Base-by-base conservation (phyloP, 2,329 filamentous ascomycete genomes). In the Xylariaceae sp. region DNA sequence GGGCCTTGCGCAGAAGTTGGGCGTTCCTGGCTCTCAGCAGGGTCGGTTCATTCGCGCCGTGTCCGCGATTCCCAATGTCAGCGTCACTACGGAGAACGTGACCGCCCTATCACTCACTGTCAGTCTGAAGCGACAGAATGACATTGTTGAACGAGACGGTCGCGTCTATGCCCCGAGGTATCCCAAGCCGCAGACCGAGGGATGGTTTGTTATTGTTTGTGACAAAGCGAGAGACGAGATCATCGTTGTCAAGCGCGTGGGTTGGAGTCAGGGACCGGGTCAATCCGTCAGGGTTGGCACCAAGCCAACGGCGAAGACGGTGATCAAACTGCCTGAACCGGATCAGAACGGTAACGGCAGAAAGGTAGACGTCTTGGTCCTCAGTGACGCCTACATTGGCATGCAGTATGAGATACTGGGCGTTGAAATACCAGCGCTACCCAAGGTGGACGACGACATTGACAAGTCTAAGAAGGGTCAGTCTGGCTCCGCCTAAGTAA, bases 161-260 rank as follows among this genome's bases (percentile, higher is more conserved):
- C 84, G 88, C 61, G 88, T 97, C 71, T 96, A 88, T 68, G 91
- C 94, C 0, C 93, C 95, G 2, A 82, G 84, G 18, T 97, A 96
- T 75, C 93, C 93, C 1, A 99, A 99, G 75, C 86, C 92, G 13
- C 94, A 99, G 74, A 94, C 86, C 0, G 94, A 99, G 70, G 92
- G 92, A 0, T 97, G 88, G 83, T 97, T 99, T 73, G 84, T 94
- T 11, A 71, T 97, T 18, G 81, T 96, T 0, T 87, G 86, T 5
- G 85, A 89, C 66, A 69, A 82, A 2, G 77, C 77, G 0, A 82
- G 76, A 5, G 90, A 93, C 60, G 90, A 97, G 66, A 81, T 97
- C 45, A 74, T 96, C 3, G 93, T 89, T 2, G 79, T 99, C 63
- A 97, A 96, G 80, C 81, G 94, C 35, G 83, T 94, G 0, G 87